phyloP scores from a whole-genome alignment of 177 flowering plant species.

The Vitis hybrid region DNA sequence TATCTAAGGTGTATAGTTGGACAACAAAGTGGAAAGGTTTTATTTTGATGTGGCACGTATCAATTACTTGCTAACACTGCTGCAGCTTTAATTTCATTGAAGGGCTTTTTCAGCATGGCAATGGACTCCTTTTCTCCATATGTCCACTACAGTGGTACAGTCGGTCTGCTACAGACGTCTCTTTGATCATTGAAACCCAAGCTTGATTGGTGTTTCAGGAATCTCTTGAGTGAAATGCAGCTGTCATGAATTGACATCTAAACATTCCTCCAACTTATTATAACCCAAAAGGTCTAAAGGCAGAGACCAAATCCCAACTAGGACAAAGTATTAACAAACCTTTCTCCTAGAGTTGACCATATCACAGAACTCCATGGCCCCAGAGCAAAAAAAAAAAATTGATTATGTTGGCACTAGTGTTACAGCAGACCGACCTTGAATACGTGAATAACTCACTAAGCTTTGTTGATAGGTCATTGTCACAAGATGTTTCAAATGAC shows the following conservation, averaged over 20 bases:
- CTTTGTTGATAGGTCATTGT: background rate
- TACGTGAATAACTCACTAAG: background rate
- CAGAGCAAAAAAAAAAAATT: background rate
- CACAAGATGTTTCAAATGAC: too few relatives aligned
- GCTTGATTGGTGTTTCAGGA: slow-evolving; percentile 2
- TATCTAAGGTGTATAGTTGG: too few relatives aligned
- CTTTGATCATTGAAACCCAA: slow-evolving; percentile 11
- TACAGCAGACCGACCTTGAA: background rate
- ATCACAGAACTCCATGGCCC: background rate
- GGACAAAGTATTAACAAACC: background rate
- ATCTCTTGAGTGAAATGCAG: slow-evolving; percentile 15
- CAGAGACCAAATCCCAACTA: slow-evolving; percentile 5
- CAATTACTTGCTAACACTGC: too few relatives aligned
- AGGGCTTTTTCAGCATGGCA: too few relatives aligned
- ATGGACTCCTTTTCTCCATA: too few relatives aligned
- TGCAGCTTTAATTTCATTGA: too few relatives aligned
- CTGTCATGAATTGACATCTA: slow-evolving; percentile 17
- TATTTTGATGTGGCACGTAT: too few relatives aligned
- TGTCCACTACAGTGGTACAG: background rate
- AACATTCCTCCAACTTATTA: background rate
- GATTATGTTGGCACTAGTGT: background rate
- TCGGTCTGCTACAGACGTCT: background rate
- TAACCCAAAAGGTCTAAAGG: background rate
- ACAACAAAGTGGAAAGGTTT: too few relatives aligned
- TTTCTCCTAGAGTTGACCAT: slow-evolving; percentile 1